Base-by-base conservation (phyloP, 2,329 filamentous ascomycete species). In the Alternaria novae-zelandiae region DNA sequence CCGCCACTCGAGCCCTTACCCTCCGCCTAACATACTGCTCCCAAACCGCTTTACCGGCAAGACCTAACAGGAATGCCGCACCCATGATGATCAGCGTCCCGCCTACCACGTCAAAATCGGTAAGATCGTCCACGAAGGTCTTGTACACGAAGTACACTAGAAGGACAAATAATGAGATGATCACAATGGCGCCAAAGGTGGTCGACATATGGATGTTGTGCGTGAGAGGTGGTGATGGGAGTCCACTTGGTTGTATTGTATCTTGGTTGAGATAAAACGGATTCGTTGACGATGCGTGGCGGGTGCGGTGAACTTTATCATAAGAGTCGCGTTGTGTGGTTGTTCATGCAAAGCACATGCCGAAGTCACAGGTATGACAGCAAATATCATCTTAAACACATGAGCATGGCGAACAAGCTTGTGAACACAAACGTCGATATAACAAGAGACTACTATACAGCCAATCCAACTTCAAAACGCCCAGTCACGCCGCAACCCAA, bases 381-480 rank as follows among this genome's bases (percentile, higher is more conserved):
- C 17, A 23, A 23, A n/a, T 13, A 8, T 32, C 17, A n/a, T 23
- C 13, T 1, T 11, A 6, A 5, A 36, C 12, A 8, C 49, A 36
- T n/a, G 17, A 32, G 17, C 49, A 36, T n/a, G 9, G 3, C 13
- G 13, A 36, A 36, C 13, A 11, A n/a, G 30, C 7, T 3, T 25
- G 1, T 23, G 49, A 53, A 53, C 20, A 53, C 0, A 21, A 53
- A 11, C 23, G 23, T 53, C 20, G 20, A 36, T 36, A 17, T 41
- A 41, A 30, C 30, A 53, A 9, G 20, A 28, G 26, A 26, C 36
- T 59, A 55, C 43, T 47, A 41, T 59, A 59, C 57, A 59, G 25
- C 13, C 49, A 46, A 26, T 23, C 43, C 21, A 50, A 54, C n/a
- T 54, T 36, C 25, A 4, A 11, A 53, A 45, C 57, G 30, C 57